phyloP scores from a whole-genome alignment of 257 asterid species.

The Sherardia arvensis region DNA sequence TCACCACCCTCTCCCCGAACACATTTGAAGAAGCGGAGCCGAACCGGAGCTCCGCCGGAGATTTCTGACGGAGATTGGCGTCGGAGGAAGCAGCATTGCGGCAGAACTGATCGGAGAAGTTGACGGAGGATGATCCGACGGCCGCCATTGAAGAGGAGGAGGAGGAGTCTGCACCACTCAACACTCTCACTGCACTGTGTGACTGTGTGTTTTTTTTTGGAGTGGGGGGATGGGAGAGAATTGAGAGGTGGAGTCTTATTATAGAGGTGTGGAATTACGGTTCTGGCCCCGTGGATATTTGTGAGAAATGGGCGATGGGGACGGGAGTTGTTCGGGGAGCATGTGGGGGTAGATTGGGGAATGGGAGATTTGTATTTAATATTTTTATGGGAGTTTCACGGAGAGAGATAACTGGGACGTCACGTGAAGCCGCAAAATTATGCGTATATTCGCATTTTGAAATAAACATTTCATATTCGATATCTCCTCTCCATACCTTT shows the following conservation, averaged over 20 bases:
- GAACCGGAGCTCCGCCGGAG: constrained; percentile 34
- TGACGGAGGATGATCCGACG: constrained; percentile 14
- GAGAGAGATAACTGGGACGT: neutral
- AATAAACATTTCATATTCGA: neutral
- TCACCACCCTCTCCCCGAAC: constrained; percentile 7
- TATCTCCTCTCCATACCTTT: neutral
- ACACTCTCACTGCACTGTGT: neutral
- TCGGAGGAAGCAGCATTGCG: constrained; percentile 10
- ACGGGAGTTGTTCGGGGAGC: neutral
- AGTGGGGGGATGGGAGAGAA: neutral
- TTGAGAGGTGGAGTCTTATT: neutral
- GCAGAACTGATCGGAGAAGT: constrained; percentile 13
- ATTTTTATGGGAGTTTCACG: neutral
- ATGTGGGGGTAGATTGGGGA: constrained; percentile 16
- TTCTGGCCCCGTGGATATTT: constrained; percentile 5
- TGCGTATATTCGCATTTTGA: neutral
- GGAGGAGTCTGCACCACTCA: constrained; percentile 1
- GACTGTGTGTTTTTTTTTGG: neutral
- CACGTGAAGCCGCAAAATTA: constrained; percentile 8
- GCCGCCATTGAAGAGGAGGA: constrained; percentile 4
- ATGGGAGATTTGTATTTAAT: neutral
- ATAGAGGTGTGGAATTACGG: neutral
- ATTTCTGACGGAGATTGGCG: constrained; percentile 16
- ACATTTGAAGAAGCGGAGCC: constrained; percentile 33
- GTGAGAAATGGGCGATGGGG: neutral